A percentile compares a stretch with the other conserved stretches of the same genome.
phyloP scores from a whole-genome alignment of 2,329 filamentous ascomycete genomes.

The Lizonia empirigonia region DNA sequence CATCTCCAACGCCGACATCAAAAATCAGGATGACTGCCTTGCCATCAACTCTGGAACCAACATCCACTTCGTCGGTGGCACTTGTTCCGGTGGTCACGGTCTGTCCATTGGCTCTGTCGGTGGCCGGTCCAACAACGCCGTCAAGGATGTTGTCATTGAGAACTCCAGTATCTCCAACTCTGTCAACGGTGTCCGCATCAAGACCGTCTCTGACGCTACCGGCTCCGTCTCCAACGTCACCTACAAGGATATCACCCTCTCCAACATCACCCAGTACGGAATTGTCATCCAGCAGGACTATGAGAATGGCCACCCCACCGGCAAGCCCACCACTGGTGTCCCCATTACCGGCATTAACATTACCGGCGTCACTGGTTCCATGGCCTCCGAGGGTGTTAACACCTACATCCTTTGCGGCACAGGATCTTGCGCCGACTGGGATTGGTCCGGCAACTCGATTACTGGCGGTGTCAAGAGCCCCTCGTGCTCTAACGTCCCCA shows the following conservation, averaged over 20 bases:
- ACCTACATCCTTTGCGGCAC: conserved; percentile 63
- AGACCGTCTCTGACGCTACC: conserved; percentile 59
- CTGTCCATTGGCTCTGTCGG: conserved; percentile 66
- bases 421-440: conserved; percentile 61
- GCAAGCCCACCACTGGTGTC: conserved; percentile 55
- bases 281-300: conserved; percentile 61
- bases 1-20: conserved; percentile 58
- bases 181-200: conserved; percentile 64
- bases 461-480: conserved; percentile 47
- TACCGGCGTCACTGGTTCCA: conserved; percentile 50
- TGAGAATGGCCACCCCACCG: conserved; percentile 53
- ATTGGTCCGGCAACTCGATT: conserved; percentile 54
- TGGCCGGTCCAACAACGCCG: conserved; percentile 60
- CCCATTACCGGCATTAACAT: conserved; percentile 54
- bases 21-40: conserved; percentile 66
- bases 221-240: conserved; percentile 57
- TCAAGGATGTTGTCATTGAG: conserved; percentile 59
- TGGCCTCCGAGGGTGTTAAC: conserved; percentile 41
- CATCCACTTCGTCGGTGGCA: conserved; percentile 47
- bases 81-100: conserved; percentile 61
- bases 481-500: conserved; percentile 44
- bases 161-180: conserved; percentile 58
- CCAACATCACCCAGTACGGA: conserved; percentile 55
- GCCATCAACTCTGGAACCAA: conserved; percentile 62
- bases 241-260: conserved; percentile 55